Percentiles rank a stretch among this genome's conserved stretches.
Evolutionary conservation across 495 filamentous ascomycete genomes (phyloP).

Genomic region (Podospora didyma): DNA sequence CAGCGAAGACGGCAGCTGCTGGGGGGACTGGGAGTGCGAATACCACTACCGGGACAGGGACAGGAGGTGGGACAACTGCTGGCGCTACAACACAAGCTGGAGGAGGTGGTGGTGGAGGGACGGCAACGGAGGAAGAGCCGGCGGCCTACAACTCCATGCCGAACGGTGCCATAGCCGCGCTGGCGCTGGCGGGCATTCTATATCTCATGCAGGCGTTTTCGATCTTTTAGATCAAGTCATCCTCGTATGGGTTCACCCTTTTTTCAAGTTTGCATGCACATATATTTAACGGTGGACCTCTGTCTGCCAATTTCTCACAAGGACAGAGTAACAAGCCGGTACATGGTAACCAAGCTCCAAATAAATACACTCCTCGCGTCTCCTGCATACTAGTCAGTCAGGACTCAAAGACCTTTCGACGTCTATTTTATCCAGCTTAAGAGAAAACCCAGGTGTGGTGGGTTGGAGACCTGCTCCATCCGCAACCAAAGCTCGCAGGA

Average conservation of each 20-base stretch:
- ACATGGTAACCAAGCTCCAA: too few species aligned
- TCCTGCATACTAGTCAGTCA: too few species aligned
- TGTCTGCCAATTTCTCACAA: too few species aligned
- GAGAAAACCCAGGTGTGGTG: too few species aligned
- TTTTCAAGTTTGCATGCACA: too few species aligned
- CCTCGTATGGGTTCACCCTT: too few species aligned
- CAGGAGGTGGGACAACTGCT: not conserved
- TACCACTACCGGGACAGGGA: not conserved
- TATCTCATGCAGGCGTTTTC: constrained; percentile 6
- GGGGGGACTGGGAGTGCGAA: not conserved
- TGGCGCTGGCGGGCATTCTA: constrained; percentile 2
- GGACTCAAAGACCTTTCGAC: too few species aligned
- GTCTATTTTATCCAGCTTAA: too few species aligned
- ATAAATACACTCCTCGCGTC: too few species aligned
- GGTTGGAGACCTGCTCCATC: too few species aligned
- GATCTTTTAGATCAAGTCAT: not conserved
- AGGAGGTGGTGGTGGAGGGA: not conserved
- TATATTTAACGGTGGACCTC: too few species aligned
- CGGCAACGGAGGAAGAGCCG: not conserved
- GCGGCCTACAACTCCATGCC: not conserved
- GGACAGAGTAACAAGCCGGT: too few species aligned
- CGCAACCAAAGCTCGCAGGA: constrained; percentile 2
- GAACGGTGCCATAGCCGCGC: not conserved
- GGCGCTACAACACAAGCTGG: not conserved
- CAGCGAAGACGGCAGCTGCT: not conserved